These are phyloP conservation scores for Pulveroboletus sp. DNA, from an alignment of 768 basidiomycete genomes.

Conservation along the genomic window DNA sequence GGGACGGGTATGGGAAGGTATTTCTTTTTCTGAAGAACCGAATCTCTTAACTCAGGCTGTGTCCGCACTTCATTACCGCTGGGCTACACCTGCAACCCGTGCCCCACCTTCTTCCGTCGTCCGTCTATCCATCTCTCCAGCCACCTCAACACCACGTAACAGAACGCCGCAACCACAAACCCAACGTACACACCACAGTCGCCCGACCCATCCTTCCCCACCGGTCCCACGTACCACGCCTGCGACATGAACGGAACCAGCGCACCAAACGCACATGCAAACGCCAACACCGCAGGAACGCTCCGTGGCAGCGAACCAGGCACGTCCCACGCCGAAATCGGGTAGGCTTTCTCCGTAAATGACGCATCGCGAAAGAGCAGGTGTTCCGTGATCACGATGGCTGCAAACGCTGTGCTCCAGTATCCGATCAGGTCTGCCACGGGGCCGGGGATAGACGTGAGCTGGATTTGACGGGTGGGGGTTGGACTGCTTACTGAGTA, in stretches of 20 bases:
- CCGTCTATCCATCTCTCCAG: slow-evolving; percentile 18
- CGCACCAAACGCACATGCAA: slow-evolving; percentile 35
- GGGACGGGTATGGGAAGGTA: background rate
- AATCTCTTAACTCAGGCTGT: no score
- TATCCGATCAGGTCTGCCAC: slow-evolving; percentile 40
- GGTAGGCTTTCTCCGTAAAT: slow-evolving; percentile 33
- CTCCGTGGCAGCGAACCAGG: slow-evolving; percentile 37
- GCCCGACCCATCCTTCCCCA: slow-evolving; percentile 38
- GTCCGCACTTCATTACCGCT: no score
- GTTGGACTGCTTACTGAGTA: slow-evolving; percentile 28
- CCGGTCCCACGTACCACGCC: slow-evolving; percentile 47
- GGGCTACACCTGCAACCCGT: no score
- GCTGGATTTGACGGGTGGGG: slow-evolving; percentile 4
- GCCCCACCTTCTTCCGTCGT: no score
- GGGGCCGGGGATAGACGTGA: slow-evolving; percentile 1
- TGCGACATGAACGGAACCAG: slow-evolving; percentile 49
- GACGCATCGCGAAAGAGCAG: slow-evolving; percentile 36
- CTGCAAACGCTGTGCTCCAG: slow-evolving; percentile 36
- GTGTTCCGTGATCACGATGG: slow-evolving; percentile 41
- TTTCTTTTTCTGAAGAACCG: background rate
- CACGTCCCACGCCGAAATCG: slow-evolving; percentile 34
- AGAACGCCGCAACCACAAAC: slow-evolving; percentile 29
- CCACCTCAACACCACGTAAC: slow-evolving; percentile 29
- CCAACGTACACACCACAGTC: slow-evolving; percentile 46
- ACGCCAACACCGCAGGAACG: slow-evolving; percentile 38